Evolutionary conservation across 2,329 filamentous ascomycete genomes (phyloP), one percentile per base, ranked within the genome.

Genomic region (Aspergillus japonicus): DNA sequence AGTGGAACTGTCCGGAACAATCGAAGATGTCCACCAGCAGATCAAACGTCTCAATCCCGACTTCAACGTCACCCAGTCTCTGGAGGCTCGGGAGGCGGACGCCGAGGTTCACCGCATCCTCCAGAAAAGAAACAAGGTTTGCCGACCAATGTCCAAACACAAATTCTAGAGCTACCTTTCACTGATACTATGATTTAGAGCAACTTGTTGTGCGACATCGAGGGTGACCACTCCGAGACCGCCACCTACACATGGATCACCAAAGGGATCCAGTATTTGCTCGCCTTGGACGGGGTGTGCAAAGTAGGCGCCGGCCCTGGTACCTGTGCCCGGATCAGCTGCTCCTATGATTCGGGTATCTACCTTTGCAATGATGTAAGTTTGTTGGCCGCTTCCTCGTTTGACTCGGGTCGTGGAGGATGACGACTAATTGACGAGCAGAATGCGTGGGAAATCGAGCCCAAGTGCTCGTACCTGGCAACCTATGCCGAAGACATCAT

Each of bases 331-430:
- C 16, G 54, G 11, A 56, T 56, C 26, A 56, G 54, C 29, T 49
- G 44, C 26, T 56, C 54, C 16, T 56, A 56, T 19, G 19, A 56
- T 26, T 23, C 54, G 5, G 54, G 26, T 10, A 49, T 49, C 8
- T 49, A 7, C 16, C 42, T 56, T 12, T 56, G 54, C 21, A 56
- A 56, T 56, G 54, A 56, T 49, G 47, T 52, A 42, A 8, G 50
- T 39, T 23, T 8, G 26, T 26, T 26, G 26, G 26, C 26, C 10
- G 26, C 26, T 29, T 3, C 26, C 7, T 2, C 26, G 8, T 8
- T 3, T 29, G 5, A 26, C 1, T 29, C 1, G 7, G 26, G 5
- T 8, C 5, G 26, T 8, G 26, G 26, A 14, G 50, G 8, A 33
- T 23, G 26, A 2, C 8, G 12, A 12, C 8, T 19, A 24, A 24